Conservation (phyloP, 352 stramenopile species). For the Globisporangium uncinulatum region DNA sequence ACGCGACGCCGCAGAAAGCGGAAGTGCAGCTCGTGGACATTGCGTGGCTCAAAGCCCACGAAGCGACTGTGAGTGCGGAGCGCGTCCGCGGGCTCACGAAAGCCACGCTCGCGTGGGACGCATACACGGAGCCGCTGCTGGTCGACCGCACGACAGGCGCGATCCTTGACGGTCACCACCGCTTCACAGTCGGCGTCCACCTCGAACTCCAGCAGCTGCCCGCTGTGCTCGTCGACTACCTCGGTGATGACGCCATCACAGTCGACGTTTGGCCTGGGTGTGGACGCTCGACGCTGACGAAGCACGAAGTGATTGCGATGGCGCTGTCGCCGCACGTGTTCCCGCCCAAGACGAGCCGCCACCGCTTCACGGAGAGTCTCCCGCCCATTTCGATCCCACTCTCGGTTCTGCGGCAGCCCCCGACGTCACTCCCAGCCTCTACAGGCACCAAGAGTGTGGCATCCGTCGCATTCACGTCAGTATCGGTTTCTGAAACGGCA, state of each 20-base stretch:
- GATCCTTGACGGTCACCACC: slow-evolving; percentile 82
- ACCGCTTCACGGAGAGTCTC: slow-evolving; percentile 75
- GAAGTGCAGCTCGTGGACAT: slow-evolving; percentile 81
- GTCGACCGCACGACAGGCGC: slow-evolving; percentile 73
- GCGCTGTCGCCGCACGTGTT: slow-evolving; percentile 76
- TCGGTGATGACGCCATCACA: slow-evolving; percentile 63
- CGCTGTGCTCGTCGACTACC: slow-evolving; percentile 74
- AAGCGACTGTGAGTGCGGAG: slow-evolving; percentile 78
- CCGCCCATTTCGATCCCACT: slow-evolving; percentile 80
- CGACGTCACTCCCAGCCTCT: slow-evolving; percentile 40
- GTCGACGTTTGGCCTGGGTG: slow-evolving; percentile 79
- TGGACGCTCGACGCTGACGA: slow-evolving; percentile 55
- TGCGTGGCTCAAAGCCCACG: slow-evolving; percentile 79
- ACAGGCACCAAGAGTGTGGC: slow-evolving; percentile 6
- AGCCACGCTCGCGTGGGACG: slow-evolving; percentile 75
- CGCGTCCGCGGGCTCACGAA: slow-evolving; percentile 72
- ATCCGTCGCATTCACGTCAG: neutral
- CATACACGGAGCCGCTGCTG: slow-evolving; percentile 75
- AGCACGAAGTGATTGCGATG: slow-evolving; percentile 83
- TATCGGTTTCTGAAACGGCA: slow-evolving; percentile 7
- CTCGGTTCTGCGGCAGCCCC: slow-evolving; percentile 58
- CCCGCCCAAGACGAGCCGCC: slow-evolving; percentile 79
- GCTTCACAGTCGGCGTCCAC: slow-evolving; percentile 73
- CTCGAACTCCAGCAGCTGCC: slow-evolving; percentile 69
- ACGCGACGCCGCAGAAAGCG: slow-evolving; percentile 65